Percentiles rank a stretch among this genome's conserved stretches.
These are phyloP conservation scores for Saccharum hybrid DNA, from an alignment of 202 grass and related monocot species.

Conservation along the genomic window DNA sequence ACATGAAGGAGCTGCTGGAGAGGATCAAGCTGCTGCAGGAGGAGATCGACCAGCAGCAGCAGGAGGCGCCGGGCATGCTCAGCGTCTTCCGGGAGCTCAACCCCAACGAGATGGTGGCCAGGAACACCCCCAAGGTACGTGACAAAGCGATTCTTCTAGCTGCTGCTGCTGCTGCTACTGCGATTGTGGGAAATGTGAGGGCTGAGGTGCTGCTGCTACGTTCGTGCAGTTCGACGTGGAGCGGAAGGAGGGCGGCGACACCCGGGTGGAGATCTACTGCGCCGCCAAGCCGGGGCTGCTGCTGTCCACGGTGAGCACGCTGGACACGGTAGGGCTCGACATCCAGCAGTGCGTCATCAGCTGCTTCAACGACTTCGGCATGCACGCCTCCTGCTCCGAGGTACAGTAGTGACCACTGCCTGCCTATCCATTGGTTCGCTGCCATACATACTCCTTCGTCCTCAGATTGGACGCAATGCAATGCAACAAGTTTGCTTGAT, in stretches of 20 bases:
- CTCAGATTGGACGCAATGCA: not conserved
- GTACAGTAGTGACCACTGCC: no score
- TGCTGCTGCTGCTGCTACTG: not conserved
- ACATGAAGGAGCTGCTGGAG: slow-evolving; percentile 99
- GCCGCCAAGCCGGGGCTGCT: slow-evolving; percentile 83
- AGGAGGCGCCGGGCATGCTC: slow-evolving; percentile 51
- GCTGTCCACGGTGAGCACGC: slow-evolving; percentile 86
- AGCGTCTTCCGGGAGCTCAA: slow-evolving; percentile 79
- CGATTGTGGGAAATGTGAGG: not conserved
- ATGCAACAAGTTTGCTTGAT: not conserved
- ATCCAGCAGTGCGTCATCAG: slow-evolving; percentile 96
- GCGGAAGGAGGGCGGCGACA: slow-evolving; percentile 75
- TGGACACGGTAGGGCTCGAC: slow-evolving; percentile 81
- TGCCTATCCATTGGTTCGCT: not conserved
- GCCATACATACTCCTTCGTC: not conserved
- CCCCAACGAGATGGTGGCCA: slow-evolving; percentile 81
- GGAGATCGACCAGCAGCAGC: slow-evolving; percentile 59
- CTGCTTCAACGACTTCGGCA: slow-evolving; percentile 98
- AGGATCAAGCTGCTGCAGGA: slow-evolving; percentile 84
- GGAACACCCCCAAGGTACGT: slow-evolving; percentile 76
- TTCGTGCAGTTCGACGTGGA: slow-evolving; percentile 71
- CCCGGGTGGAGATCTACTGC: slow-evolving; percentile 88
- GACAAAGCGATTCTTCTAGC: not conserved
- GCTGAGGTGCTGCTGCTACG: not conserved
- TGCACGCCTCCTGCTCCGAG: slow-evolving; percentile 96